Base-by-base conservation (phyloP, 352 stramenopile species). In the Phytophthora brassicae region DNA sequence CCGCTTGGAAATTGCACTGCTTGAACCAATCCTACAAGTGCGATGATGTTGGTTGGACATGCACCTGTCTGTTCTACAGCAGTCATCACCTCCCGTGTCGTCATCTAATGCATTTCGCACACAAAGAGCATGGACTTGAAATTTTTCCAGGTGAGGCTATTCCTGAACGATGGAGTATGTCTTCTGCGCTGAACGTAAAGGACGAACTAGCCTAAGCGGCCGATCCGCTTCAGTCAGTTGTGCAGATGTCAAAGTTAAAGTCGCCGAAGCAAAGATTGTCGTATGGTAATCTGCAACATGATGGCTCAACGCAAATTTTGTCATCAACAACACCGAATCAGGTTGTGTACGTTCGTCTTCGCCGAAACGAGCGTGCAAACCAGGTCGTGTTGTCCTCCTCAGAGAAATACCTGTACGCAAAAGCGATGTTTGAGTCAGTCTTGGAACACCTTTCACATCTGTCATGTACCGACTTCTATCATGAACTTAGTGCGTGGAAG, bases 391-490 rank as follows among this genome's bases (percentile, higher is more conserved):
- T 60, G 20, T 51, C 49, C 31, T 60, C 42, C 16, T 31, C 23
- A 0, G 58, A 60, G 16, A 66, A 56, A 1, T 60, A 60, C 22
- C 42, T 20, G 1, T 59, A 54, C 13, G 41, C 48, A 22, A 65
- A 66, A 11, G 23, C 49, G 6, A 56, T 60, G 43, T 0, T 66
- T 0, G 42, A 66, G 13, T 33, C 58, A 24, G 42, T 66, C 6
- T 43, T 60, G 0, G 29, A 60, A 6, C 58, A 66, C 35, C 20
- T 66, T 6, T 66, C 49, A 5, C 8, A 28, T 6, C 20, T 60
- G 12, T 51, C 58, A 2, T 60, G 58, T 38, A 22, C 42, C 16
- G 16, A 59, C 6, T 60, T 60, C 9, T 66, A 66, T 20, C n/a
- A 43, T 16, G 58, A 66, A 9, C 19, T 66, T 0, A 45, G 11